Evolutionary conservation across 2,329 filamentous ascomycete genomes (phyloP), one percentile per base, ranked within the genome.

Genomic region (Herpotrichia juniperi): DNA sequence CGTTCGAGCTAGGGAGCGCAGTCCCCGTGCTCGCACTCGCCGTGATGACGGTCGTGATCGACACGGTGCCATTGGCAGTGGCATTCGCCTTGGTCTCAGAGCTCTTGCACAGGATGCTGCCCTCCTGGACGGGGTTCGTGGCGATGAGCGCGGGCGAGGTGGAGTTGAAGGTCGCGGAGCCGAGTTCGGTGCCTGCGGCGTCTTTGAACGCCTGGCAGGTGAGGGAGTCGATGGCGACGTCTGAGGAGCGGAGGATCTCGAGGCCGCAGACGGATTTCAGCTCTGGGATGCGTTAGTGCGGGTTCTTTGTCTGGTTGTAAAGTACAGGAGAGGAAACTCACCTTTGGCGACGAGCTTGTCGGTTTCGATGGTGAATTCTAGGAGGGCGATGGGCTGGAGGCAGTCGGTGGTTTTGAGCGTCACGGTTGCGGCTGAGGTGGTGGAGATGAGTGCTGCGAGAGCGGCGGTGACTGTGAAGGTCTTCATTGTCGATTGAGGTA

Each of bases 181-280:
- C 64, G 30, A 46, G 46, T 10, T 52, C 32, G 11, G 40, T 56
- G 51, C 64, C 64, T 3, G 46, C 60, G 30, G 46, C 42, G 56
- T 68, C 65, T 40, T 55, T 56, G 59, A 54, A 68, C 19, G 64
- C 62, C 14, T 56, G 58, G 59, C 65, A 68, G 39, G 50, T 37
- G 42, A 68, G 34, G 42, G 42, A 24, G 34, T 49, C 50, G 37
- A 61, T 25, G 50, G 28, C 45, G 48, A 53, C 50, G 34, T 43
- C 56, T 25, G 50, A 24, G 45, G 58, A 58, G 40, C 58, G 61
- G 42, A 62, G 17, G 53, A 68, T 50, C 32, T 59, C 50, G 42
- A 68, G 54, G 37, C 65, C 65, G 63, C 65, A 68, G 53, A 63
- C 49, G 21, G 57, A 44, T n/a, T 46, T 26, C 42, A 66, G 55